Conservation (phyloP, 2,329 filamentous ascomycete genomes). For the Camillea tinctor region DNA sequence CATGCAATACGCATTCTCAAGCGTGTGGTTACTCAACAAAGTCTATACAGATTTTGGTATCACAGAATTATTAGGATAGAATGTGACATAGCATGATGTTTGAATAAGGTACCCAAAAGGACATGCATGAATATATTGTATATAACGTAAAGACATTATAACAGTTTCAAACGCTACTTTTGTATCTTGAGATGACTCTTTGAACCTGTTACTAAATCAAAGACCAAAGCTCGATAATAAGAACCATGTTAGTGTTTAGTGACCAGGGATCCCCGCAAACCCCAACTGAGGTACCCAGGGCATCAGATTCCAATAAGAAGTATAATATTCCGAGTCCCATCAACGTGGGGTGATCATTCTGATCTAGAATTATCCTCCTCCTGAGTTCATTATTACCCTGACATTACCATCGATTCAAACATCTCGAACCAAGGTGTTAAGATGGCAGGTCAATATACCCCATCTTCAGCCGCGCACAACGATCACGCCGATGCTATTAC, state of each 20-base stretch:
- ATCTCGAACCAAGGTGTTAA: constrained; percentile 14
- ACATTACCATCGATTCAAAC: neutral
- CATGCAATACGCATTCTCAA: too few species aligned
- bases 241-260: neutral
- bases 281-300: neutral
- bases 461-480: constrained; percentile 6
- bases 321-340: neutral
- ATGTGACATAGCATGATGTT: too few species aligned
- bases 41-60: too few species aligned
- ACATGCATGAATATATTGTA: too few species aligned
- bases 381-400: neutral
- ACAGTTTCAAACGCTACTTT: too few species aligned
- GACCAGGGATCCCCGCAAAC: neutral
- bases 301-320: neutral
- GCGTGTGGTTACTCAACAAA: too few species aligned
- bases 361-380: neutral
- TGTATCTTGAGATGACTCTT: neutral
- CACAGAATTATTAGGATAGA: too few species aligned
- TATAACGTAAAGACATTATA: too few species aligned
- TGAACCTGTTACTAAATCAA: neutral
- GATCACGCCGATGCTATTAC: constrained; percentile 21
- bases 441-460: constrained; percentile 18
- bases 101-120: too few species aligned
- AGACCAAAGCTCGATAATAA: neutral
- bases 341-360: neutral